Evolutionary conservation across 2,329 filamentous ascomycete genomes (phyloP), one percentile per base, ranked within the genome.

Genomic region (Simplicillium sp.): DNA sequence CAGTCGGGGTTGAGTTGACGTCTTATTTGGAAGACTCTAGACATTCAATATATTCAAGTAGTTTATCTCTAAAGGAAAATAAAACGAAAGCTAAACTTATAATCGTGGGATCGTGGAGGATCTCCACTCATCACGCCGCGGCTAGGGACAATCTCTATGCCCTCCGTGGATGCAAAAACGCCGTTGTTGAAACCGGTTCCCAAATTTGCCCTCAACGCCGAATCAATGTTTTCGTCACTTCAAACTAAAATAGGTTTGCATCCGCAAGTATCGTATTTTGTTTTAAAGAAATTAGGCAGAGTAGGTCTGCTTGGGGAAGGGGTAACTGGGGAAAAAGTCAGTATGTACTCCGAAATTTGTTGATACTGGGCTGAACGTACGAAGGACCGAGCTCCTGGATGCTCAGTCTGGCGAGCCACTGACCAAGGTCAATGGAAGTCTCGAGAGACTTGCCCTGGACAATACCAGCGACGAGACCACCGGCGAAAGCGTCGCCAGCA

Each of bases 331-430:
- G 37, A 41, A 42, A 43, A 44, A 32, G 28, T 38, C 29, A 37
- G 29, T 9, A 34, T 38, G 34, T 40, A 34, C 34, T 45, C 36
- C 39, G 35, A 15, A 37, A 16, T 39, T 15, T 29, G 17, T 20
- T 13, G 6, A 40, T 40, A 40, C 36, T 38, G 38, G 33, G 40
- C 18, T 12, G 25, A 49, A 84, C 85, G 75, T 83, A 97, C 84
- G 88, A 92, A 67, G 90, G 89, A 55, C 92, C 92, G 54, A 96
- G 73, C 69, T 97, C 89, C 70, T 90, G 82, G 62, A 98, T 90
- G 73, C 88, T 92, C 56, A 95, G 73, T 58, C 84, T 83, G 38
- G 92, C 92, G 50, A 98, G 77, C 92, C 92, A 98, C 68, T 96
- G 89, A 49, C 92, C 92, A 76, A 92, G 86, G 62, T 96, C 85